Conservation (phyloP, 2,329 filamentous ascomycete genomes). For the Diplodia sapinea region DNA sequence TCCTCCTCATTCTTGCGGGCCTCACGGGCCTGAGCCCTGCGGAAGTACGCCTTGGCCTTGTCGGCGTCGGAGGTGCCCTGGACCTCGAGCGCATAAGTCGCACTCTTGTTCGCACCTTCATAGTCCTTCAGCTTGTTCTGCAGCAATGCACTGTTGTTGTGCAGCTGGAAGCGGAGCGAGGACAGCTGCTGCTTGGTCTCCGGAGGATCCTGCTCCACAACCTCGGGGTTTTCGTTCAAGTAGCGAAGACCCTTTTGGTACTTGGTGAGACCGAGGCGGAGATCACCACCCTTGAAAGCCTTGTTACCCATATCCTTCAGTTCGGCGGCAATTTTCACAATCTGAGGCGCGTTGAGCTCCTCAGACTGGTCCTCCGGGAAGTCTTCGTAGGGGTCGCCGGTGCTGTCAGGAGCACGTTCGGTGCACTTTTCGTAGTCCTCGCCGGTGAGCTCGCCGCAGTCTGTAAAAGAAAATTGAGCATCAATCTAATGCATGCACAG, state of each 20-base stretch:
- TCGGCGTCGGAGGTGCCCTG: conserved; percentile 71
- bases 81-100: conserved; percentile 73
- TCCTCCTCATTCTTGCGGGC: conserved; percentile 83
- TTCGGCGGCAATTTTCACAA: conserved; percentile 79
- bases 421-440: conserved; percentile 70
- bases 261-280: conserved; percentile 77
- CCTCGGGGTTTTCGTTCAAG: conserved; percentile 80
- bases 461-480: conserved; percentile 42
- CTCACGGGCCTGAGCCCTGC: conserved; percentile 76
- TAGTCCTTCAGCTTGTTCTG: conserved; percentile 79
- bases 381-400: conserved; percentile 92
- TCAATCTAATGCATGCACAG: not conserved
- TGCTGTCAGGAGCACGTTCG: conserved; percentile 74
- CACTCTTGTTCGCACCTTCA: conserved; percentile 72
- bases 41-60: conserved; percentile 86
- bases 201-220: conserved; percentile 64
- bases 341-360: conserved; percentile 68
- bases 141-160: conserved; percentile 87
- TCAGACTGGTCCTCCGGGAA: conserved; percentile 84
- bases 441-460: conserved; percentile 85
- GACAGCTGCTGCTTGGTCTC: conserved; percentile 68
- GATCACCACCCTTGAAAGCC: conserved; percentile 82
- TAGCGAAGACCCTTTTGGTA: conserved; percentile 94
- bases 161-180: conserved; percentile 79
- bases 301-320: conserved; percentile 93